These are phyloP conservation scores for Rheum nobile DNA, from an alignment of 148 eudicot species.

Conservation along the genomic window DNA sequence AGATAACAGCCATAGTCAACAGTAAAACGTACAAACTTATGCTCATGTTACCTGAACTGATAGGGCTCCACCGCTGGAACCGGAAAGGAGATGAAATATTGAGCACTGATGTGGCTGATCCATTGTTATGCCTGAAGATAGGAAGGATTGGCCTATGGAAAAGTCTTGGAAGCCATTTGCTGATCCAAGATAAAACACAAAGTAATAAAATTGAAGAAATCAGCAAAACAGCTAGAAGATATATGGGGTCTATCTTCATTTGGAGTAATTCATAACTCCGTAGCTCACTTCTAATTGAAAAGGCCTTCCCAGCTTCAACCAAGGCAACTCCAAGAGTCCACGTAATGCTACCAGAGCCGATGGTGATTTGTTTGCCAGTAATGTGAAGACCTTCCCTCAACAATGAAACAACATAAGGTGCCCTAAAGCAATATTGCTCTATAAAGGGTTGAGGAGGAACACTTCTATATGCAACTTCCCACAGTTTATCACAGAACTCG, in stretches of 20 bases:
- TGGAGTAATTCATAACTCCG: slow-evolving; percentile 40
- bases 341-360: slow-evolving; percentile 94
- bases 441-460: slow-evolving; percentile 93
- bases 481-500: slow-evolving; percentile 58
- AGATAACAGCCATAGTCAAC: neutral
- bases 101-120: slow-evolving; percentile 43
- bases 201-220: slow-evolving; percentile 37
- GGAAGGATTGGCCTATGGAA: slow-evolving; percentile 53
- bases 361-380: slow-evolving; percentile 48
- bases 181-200: slow-evolving; percentile 47
- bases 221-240: slow-evolving; percentile 45
- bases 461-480: slow-evolving; percentile 79
- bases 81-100: slow-evolving; percentile 59
- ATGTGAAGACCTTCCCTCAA: slow-evolving; percentile 91
- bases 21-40: neutral
- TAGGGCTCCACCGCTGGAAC: slow-evolving; percentile 68
- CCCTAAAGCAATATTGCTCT: slow-evolving; percentile 96
- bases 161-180: slow-evolving; percentile 53
- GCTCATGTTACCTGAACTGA: slow-evolving; percentile 44
- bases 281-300: slow-evolving; percentile 35
- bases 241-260: slow-evolving; percentile 59
- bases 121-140: slow-evolving; percentile 53
- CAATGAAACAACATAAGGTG: slow-evolving; percentile 70
- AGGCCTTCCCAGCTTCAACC: slow-evolving; percentile 83
- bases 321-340: slow-evolving; percentile 98